Evolutionary conservation across 257 asterid genomes (phyloP), one percentile per base, ranked within the genome.

Genomic region (Echium plantagineum): DNA sequence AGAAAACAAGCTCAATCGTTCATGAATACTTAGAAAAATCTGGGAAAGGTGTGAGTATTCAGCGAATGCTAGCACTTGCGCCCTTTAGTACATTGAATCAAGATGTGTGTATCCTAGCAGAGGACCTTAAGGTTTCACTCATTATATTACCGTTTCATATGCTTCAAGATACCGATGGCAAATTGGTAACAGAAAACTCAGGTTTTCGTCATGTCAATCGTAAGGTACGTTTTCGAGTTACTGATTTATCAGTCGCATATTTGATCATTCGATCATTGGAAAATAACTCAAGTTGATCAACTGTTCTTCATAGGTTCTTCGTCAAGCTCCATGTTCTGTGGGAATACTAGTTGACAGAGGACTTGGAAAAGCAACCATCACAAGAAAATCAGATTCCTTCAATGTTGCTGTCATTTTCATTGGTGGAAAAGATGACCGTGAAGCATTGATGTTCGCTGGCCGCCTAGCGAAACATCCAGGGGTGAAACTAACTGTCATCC

Each of bases 341-440:
- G 98, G 94, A 7, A 88, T 88, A 26, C 58, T 88, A 56, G 95
- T 88, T 0, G 98, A 91, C 63, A 79, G 97, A 0, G 97, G 97
- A 9, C 90, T 91, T 2, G 98, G 97, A 6, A 13, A 75, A n/a
- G 59, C 77, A 18, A 65, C 55, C 16, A 56, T 91, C 26, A 63
- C 93, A 9, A 71, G 83, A 74, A 62, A 86, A 53, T 1, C 81
- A n/a, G 48, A 73, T 18, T 66, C 85, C 60, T 84, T 88, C 55
- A 77, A 77, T 9, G 97, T 90, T 9, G 97, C 97, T 1, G 90
- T 91, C 24, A 89, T 91, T 22, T 91, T 91, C 80, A 91, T 91
- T 0, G 98, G 98, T 0, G 98, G 97, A 6, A 88, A 85, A 65
- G 97, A 91, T 5, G 97, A 91, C 60, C 70, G 96, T 0, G 98